Evolutionary conservation across 2,329 filamentous ascomycete genomes (phyloP), one percentile per base, ranked within the genome.

Genomic region (Ophidiomyces ophidiicola): DNA sequence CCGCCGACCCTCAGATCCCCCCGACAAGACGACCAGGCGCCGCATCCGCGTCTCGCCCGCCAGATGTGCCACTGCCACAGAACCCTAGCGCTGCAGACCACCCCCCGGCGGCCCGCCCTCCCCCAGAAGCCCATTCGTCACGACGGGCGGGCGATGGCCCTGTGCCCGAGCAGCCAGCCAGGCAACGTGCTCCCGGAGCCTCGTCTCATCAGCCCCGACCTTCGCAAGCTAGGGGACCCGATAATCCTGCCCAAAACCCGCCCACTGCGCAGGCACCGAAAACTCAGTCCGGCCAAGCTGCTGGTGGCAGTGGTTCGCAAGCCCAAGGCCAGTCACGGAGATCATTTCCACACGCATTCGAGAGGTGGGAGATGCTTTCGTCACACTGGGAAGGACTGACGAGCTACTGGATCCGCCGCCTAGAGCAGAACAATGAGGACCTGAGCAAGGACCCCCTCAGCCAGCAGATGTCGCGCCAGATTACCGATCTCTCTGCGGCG

Each of bases 331-430:
- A 36, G 39, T 60, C 32, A 41, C 47, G 42, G 39, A 46, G 77
- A 42, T 83, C 81, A 32, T 96, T 98, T 49, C 90, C 90, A 0
- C 90, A 96, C 61, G 90, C 90, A 0, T 98, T 98, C 53, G 88
- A 98, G 60, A 75, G 90, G 44, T 98, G 90, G 90, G 90, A 98
- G 58, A 88, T 84, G 0, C 65, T 98, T 2, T 98, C 90, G 0
- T 92, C 90, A 4, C 88, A 96, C 52, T 98, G 90, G 90, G 90
- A 98, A 59, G 90, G 90, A 3, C 70, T 98, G 43, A 96, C 90
- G 0, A 88, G 85, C 43, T 96, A 94, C 62, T 98, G 90, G 88
- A 90, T 98, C 48, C 81, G 85, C 32, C 79, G 86, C 50, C 69
- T 98, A 5, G 84, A 98, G 61, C 78, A 90, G 56, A 94, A 94